These are phyloP conservation scores for Fraxinus sp. DNA, from an alignment of 305 asterid genomes.

Conservation along the genomic window DNA sequence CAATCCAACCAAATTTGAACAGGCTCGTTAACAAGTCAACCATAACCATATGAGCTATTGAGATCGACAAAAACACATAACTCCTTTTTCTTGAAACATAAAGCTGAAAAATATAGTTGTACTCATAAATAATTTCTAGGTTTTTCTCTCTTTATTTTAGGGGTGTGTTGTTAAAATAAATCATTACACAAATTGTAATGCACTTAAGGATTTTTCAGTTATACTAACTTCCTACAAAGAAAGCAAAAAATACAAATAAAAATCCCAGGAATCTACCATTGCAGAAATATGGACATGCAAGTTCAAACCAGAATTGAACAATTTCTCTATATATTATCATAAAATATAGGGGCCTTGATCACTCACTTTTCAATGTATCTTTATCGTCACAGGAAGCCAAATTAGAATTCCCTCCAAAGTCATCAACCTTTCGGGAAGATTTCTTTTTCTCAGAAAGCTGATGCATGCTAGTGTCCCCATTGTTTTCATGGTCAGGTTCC, in stretches of 20 bases:
- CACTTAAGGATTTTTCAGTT: slow-evolving; percentile 4
- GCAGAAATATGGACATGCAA: neutral
- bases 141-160: neutral
- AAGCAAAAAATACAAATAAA: neutral
- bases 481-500: slow-evolving; percentile 67
- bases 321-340: neutral
- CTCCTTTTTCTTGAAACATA: neutral
- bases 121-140: neutral
- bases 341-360: slow-evolving; percentile 4
- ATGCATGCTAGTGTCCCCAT: slow-evolving; percentile 67
- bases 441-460: slow-evolving; percentile 71
- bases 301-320: neutral
- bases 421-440: slow-evolving; percentile 67
- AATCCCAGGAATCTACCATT: neutral
- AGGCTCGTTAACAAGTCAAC: slow-evolving; percentile 14
- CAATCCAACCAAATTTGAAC: slow-evolving; percentile 26
- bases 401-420: slow-evolving; percentile 60
- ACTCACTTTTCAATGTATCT: slow-evolving; percentile 88
- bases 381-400: slow-evolving; percentile 67
- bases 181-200: neutral
- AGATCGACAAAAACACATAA: neutral
- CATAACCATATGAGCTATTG: neutral
- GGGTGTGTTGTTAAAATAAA: slow-evolving; percentile 5
- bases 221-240: neutral
- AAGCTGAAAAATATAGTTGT: neutral